Evolutionary conservation across 2,329 filamentous ascomycete genomes (phyloP), one percentile per base, ranked within the genome.

Genomic region (Aureobasidium sp.): DNA sequence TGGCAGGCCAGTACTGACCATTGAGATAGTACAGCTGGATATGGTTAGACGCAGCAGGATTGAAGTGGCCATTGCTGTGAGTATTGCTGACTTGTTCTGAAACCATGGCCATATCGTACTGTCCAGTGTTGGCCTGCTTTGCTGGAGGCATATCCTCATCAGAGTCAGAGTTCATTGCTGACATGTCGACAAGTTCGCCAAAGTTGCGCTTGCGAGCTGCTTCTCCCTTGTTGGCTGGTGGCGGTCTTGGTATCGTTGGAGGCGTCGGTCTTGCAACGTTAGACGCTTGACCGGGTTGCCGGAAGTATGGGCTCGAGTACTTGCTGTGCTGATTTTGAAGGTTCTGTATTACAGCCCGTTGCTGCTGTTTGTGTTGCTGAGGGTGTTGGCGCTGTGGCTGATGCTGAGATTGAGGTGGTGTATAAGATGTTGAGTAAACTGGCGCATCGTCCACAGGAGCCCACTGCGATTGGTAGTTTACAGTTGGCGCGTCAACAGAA

Each of bases 171-270:
- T 70, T 64, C 7, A 66, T 65, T 36, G 70, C 68, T 4, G 80
- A 79, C 58, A 84, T 68, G 67, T 84, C 82, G 6, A 84, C 74
- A 45, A 85, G 70, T 32, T 84, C 81, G 30, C 73, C 76, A 64
- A 84, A 79, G 8, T 74, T 78, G 27, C 81, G 76, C 67, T 84
- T 85, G 30, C 79, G 74, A n/a, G 82, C 81, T 59, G 77, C 77
- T 66, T 82, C 79, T 67, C 79, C 80, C 66, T 84, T 84, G 64
- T 80, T 76, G 5, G 73, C 76, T 5, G 67, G 68, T 9, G 66
- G 65, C 1, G 63, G 67, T 21, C 68, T 66, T 48, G 67, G 66
- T 54, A 37, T 42, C 25, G 34, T 42, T 29, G 37, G 59, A 25
- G 55, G 59, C n/a, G 41, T 49, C 27, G 65, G 57, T 47, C 58